These are phyloP conservation scores for Venturia carpophila DNA, from an alignment of 2,329 filamentous ascomycete genomes.

Conservation along the genomic window DNA sequence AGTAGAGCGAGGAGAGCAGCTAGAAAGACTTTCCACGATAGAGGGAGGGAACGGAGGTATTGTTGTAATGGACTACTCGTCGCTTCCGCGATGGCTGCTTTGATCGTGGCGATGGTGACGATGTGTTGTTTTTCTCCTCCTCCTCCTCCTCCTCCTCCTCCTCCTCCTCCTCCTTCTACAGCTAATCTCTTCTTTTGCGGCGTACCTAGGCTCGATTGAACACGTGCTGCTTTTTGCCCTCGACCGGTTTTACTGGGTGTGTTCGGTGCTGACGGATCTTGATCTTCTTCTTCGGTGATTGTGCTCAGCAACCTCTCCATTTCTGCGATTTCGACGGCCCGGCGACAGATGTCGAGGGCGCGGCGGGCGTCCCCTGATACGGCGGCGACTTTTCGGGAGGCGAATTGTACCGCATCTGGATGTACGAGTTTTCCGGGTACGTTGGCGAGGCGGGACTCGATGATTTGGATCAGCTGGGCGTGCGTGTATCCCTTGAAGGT, in stretches of 20 bases:
- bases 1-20: constrained; percentile 72
- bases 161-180: neutral
- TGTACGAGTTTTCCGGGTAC: constrained; percentile 87
- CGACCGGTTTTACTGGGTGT: constrained; percentile 55
- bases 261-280: constrained; percentile 38
- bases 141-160: too few relatives aligned
- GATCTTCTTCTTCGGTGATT: constrained; percentile 27
- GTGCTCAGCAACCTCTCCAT: constrained; percentile 45
- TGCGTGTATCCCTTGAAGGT: constrained; percentile 97
- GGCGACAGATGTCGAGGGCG: constrained; percentile 87
- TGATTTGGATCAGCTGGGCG: constrained; percentile 94
- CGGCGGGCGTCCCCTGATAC: constrained; percentile 90
- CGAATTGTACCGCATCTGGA: constrained; percentile 89
- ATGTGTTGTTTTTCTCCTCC: constrained; percentile 35
- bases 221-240: constrained; percentile 26
- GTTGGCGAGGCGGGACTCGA: constrained; percentile 83
- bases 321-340: constrained; percentile 92
- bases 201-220: constrained; percentile 17
- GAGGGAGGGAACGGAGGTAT: constrained; percentile 72
- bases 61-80: constrained; percentile 89
- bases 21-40: constrained; percentile 77
- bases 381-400: constrained; percentile 89
- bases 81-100: constrained; percentile 89
- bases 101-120: constrained; percentile 89
- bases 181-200: constrained; percentile 25